Evolutionary conservation across 495 filamentous ascomycete species (phyloP).

Genomic region (Entonaema liquescens): DNA sequence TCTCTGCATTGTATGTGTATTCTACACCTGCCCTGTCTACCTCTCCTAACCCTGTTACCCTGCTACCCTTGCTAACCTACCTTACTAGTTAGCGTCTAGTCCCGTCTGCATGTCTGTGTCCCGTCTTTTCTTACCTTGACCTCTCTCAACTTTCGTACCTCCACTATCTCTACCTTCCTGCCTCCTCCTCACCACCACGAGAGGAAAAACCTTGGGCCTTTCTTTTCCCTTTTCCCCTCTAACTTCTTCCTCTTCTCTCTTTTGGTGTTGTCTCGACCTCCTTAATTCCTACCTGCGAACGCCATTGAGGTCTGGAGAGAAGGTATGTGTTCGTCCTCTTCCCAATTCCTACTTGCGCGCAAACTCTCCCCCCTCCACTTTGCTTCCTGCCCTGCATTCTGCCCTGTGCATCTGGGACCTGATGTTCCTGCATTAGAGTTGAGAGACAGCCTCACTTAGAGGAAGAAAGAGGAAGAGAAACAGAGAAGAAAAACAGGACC

Average conservation of each 20-base stretch:
- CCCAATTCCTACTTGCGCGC: conserved; percentile 44
- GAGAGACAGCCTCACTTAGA: conserved; percentile 41
- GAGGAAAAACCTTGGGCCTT: conserved; percentile 50
- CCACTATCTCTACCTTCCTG: conserved; percentile 51
- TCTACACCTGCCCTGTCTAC: conserved; percentile 17
- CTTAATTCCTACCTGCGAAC: conserved; percentile 47
- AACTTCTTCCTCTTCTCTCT: conserved; percentile 48
- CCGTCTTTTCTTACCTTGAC: conserved; percentile 47
- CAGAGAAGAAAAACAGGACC: conserved; percentile 15
- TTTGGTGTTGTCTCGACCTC: conserved; percentile 50
- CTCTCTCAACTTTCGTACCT: conserved; percentile 50
- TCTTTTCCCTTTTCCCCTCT: conserved; percentile 45
- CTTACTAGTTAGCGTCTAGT: conserved; percentile 44
- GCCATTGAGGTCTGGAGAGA: conserved; percentile 49
- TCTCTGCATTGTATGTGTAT: conserved; percentile 1
- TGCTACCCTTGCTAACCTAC: conserved; percentile 38
- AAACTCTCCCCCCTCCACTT: conserved; percentile 43
- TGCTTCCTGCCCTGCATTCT: conserved; percentile 40
- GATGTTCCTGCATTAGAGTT: conserved; percentile 56
- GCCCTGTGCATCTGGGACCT: conserved; percentile 48
- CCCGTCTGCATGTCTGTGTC: conserved; percentile 46
- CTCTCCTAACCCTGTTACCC: conserved; percentile 12
- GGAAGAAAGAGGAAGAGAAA: conserved; percentile 14
- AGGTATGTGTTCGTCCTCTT: conserved; percentile 48
- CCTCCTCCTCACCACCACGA: conserved; percentile 54